phyloP scores from a whole-genome alignment of 1,284 basidiomycete species.

The Cryptococcus jaspeensis region DNA sequence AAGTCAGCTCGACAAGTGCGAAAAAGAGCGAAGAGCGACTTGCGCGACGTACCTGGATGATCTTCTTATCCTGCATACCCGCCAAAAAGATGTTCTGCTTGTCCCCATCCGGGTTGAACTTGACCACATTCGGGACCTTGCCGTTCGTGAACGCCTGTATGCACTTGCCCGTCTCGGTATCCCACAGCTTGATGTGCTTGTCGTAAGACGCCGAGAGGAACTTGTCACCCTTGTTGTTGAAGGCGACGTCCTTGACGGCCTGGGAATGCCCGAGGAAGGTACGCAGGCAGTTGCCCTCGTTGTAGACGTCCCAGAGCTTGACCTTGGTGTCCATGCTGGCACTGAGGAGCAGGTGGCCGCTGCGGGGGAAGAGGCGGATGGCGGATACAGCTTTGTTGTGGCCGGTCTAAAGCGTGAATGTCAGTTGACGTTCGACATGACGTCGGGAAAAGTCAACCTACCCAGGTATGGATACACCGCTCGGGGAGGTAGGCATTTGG shows the following conservation, averaged over 20 bases:
- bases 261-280: conserved; percentile 97
- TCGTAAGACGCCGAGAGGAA: conserved; percentile 96
- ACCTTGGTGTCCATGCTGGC: conserved; percentile 99
- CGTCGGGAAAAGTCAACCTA: conserved; percentile 14
- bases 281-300: conserved; percentile 90
- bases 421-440: not conserved
- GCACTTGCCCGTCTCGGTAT: conserved; percentile 94
- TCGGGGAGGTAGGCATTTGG: conserved; percentile 95
- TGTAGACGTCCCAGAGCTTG: conserved; percentile 99
- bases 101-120: conserved; percentile 93
- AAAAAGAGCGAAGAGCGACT: not conserved
- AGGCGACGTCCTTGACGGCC: conserved; percentile 92
- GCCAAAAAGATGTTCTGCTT: conserved; percentile 96
- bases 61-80: conserved; percentile 99
- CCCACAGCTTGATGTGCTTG: conserved; percentile 97
- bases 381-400: conserved; percentile 97
- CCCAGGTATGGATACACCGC: conserved; percentile 89
- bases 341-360: conserved; percentile 88
- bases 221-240: conserved; percentile 84
- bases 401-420: conserved; percentile 61
- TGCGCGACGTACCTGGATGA: conserved; percentile 83
- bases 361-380: conserved; percentile 85
- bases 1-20: not conserved
- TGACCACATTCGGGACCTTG: conserved; percentile 91
- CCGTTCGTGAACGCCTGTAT: conserved; percentile 93